A percentile compares a stretch with the other conserved stretches of the same genome.
Evolutionary conservation across 129 eudicot genomes (phyloP).

Genomic region (Centella asiatica): DNA sequence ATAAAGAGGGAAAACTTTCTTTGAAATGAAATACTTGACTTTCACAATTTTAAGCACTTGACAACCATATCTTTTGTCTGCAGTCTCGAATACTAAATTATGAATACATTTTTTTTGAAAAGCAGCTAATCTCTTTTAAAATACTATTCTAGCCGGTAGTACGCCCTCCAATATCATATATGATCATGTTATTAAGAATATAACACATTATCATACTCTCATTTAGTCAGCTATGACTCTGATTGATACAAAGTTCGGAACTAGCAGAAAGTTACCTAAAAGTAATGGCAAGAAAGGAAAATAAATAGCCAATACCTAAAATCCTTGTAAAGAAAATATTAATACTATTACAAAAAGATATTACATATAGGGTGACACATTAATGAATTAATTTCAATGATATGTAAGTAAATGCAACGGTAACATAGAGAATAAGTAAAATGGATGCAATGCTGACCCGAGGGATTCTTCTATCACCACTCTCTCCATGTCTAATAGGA

Average conservation of each 20-base stretch:
- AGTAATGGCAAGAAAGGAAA: not conserved
- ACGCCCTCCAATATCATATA: not conserved
- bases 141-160: not conserved
- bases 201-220: not conserved
- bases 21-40: too few relatives aligned
- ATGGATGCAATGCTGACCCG: slow-evolving; percentile 21
- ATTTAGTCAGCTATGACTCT: too few relatives aligned
- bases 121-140: not conserved
- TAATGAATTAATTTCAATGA: not conserved
- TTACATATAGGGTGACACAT: not conserved
- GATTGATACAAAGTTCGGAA: not conserved
- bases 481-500: slow-evolving; percentile 34
- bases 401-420: not conserved
- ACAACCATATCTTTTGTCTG: too few relatives aligned
- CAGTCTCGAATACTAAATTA: too few relatives aligned
- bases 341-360: not conserved
- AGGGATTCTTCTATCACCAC: slow-evolving; percentile 24
- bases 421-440: not conserved
- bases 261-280: not conserved
- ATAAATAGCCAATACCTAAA: not conserved
- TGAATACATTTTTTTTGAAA: too few relatives aligned
- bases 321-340: not conserved
- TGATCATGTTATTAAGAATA: too few relatives aligned
- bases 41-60: too few relatives aligned
- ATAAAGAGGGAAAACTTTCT: not conserved